Conservation (phyloP, 2,329 filamentous ascomycete species). For the Ophiostoma ulmi region DNA sequence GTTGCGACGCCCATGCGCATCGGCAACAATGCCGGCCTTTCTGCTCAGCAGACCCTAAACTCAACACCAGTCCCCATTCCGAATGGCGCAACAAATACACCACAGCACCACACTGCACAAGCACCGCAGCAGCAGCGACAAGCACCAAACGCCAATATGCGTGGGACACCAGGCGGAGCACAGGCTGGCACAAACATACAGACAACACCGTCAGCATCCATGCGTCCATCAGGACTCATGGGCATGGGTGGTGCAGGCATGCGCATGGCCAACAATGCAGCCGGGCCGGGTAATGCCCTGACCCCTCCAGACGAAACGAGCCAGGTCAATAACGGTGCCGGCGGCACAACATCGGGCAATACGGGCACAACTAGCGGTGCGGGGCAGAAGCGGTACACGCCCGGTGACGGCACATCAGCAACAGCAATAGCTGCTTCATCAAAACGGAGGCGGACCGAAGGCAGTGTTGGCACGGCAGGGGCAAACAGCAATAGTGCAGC, state of each 20-base stretch:
- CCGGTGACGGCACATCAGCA: slow-evolving; percentile 22
- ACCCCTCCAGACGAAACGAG: slow-evolving; percentile 51
- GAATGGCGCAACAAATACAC: slow-evolving; percentile 13
- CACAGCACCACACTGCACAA: slow-evolving; percentile 19
- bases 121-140: slow-evolving; percentile 15
- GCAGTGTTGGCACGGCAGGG: slow-evolving; percentile 27
- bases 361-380: neutral
- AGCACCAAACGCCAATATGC: neutral
- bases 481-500: slow-evolving; percentile 14
- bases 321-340: neutral
- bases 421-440: slow-evolving; percentile 27
- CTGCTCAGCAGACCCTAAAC: slow-evolving; percentile 2
- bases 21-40: slow-evolving; percentile 4
- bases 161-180: neutral
- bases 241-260: neutral
- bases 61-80: slow-evolving; percentile 7
- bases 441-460: slow-evolving; percentile 37
- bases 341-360: slow-evolving; percentile 16
- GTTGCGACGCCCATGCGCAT: slow-evolving; percentile 25
- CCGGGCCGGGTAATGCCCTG: slow-evolving; percentile 29
- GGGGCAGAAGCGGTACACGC: slow-evolving; percentile 40
- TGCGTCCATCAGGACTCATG: neutral
- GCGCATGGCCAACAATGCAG: neutral
- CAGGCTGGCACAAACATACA: neutral
- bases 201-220: neutral